Conservation (phyloP, 306 rosid species). For the Trichosanthes truncata region DNA sequence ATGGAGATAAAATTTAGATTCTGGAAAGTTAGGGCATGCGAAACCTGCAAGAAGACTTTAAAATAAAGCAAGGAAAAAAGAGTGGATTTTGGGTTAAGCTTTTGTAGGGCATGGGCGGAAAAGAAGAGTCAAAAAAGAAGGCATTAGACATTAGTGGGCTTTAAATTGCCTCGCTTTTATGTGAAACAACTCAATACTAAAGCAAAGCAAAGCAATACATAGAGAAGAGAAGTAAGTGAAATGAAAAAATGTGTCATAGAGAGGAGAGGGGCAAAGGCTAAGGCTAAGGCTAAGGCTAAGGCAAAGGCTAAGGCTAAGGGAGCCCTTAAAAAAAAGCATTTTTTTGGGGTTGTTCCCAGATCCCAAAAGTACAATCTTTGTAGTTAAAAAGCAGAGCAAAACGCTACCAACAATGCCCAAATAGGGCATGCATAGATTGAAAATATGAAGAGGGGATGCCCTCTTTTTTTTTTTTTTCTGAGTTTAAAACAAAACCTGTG, state of each 20-base stretch:
- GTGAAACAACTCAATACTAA: not conserved
- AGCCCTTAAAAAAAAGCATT: not conserved
- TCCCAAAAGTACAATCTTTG: conserved; percentile 29
- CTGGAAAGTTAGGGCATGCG: not conserved
- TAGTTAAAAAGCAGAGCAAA: conserved; percentile 32
- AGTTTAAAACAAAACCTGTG: not conserved
- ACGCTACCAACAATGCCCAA: conserved; percentile 16
- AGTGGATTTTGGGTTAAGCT: not conserved
- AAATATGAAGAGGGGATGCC: not conserved
- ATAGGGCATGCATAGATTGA: conserved; percentile 9
- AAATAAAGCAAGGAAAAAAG: not conserved
- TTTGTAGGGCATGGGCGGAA: not conserved
- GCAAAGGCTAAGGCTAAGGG: not conserved
- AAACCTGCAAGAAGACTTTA: not conserved
- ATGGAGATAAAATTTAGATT: not conserved
- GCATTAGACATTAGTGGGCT: not conserved
- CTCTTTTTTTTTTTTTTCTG: not conserved
- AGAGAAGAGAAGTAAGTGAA: not conserved
- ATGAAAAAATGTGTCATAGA: not conserved
- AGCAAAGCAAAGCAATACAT: not conserved
- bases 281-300: not conserved
- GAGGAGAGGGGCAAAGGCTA: not conserved
- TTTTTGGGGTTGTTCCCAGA: conserved; percentile 23
- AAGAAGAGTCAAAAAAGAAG: not conserved
- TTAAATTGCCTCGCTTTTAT: not conserved